Conservation (phyloP, 495 filamentous ascomycete species). For the Physcia stellaris region DNA sequence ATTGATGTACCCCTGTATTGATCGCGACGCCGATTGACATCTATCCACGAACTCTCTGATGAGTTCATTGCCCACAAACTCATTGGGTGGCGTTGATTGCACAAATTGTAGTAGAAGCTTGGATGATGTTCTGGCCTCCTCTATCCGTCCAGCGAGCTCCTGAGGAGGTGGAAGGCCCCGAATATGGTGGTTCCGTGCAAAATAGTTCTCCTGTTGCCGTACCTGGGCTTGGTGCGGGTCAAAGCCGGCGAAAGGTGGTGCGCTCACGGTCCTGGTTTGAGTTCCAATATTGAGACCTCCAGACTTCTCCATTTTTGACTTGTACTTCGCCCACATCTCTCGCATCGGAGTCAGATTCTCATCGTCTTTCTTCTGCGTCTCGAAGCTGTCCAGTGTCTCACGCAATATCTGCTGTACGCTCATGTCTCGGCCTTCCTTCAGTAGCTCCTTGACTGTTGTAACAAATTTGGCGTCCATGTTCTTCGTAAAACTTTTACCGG, state of each 20-base stretch:
- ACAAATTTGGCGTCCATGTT: slow-evolving; percentile 77
- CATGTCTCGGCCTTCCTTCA: slow-evolving; percentile 56
- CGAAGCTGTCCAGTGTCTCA: slow-evolving; percentile 70
- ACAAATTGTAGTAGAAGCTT: slow-evolving; percentile 83
- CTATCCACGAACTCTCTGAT: slow-evolving; percentile 86
- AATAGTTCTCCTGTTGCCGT: slow-evolving; percentile 21
- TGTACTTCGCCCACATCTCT: slow-evolving; percentile 86
- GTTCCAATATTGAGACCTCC: too few relatives aligned
- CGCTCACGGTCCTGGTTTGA: slow-evolving; percentile 2
- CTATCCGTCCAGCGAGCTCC: slow-evolving; percentile 73
- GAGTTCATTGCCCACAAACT: slow-evolving; percentile 69
- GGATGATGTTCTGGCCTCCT: slow-evolving; percentile 80
- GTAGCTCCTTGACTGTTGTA: slow-evolving; percentile 56
- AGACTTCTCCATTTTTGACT: slow-evolving; percentile 42
- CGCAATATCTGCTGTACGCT: slow-evolving; percentile 70
- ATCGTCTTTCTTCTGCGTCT: slow-evolving; percentile 53
- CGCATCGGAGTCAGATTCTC: slow-evolving; percentile 51
- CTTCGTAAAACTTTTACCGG: slow-evolving; percentile 73
- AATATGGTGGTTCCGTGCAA: slow-evolving; percentile 26
- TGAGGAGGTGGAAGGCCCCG: slow-evolving; percentile 51
- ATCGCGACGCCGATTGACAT: slow-evolving; percentile 62
- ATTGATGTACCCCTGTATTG: slow-evolving; percentile 73
- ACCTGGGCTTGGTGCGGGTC: not conserved
- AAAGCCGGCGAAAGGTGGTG: slow-evolving; percentile 3
- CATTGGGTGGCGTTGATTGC: slow-evolving; percentile 61